Base-by-base conservation (phyloP, 1,284 basidiomycete species). In the Apiotrichum sp. region DNA sequence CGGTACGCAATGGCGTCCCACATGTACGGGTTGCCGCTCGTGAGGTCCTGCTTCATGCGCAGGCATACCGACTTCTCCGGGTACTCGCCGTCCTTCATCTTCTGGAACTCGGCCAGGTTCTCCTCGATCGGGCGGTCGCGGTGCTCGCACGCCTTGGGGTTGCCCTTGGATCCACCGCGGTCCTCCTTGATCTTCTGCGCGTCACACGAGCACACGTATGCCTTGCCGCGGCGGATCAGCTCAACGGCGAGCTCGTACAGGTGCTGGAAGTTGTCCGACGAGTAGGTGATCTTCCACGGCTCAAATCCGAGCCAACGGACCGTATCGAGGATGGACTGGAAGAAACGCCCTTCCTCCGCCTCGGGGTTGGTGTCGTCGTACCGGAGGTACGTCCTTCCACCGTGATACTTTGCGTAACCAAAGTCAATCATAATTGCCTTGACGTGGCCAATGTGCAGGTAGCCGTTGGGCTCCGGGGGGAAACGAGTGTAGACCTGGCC, bases 351-450 rank as follows among this genome's bases (percentile, higher is more conserved):
- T 77, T 98, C 96, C 74, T 99, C 96, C 48, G 92, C 92, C 76
- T 96, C 92, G 0, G 96, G 96, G 75, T 99, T 99, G 40, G 96
- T 99, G 76, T 99, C 96, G 72, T 99, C 96, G 71, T 89, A 99
- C 50, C 74, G 85, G 47, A 99, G 81, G 72, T 97, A 98, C 65
- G 89, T 92, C 67, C 88, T 85, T 34, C 96, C 96, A 22, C 84
- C 83, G 72, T 98, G 83, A 75, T 90, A 85, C 29, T 91, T 90
- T 32, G 96, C 96, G 72, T 91, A 99, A 34, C 96, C 96, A 76
- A 98, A 99, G 78, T 96, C 90, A 65, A 98, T 86, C 68, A 97
- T 96, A 68, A 99, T 98, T 6, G 96, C 95, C 74, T 98, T 98
- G 53, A 93, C 96, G 71, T 98, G 96, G 4, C 93, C 93, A 58